Evolutionary conservation across 148 eudicot genomes (phyloP), one percentile per base, ranked within the genome.

Genomic region (Rhododendron henanense): DNA sequence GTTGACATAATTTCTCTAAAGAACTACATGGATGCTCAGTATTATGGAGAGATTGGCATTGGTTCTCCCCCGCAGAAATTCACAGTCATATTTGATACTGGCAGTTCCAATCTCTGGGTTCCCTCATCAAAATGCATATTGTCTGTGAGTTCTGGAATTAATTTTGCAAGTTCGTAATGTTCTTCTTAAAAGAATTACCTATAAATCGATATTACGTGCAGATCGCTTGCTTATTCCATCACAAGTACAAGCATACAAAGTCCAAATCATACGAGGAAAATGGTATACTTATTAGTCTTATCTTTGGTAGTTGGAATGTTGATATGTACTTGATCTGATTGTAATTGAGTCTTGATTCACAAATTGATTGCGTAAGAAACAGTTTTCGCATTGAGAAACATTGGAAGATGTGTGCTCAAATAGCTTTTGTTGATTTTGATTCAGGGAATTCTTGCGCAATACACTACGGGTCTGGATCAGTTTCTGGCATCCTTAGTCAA

Each of bases 41-140:
- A 95, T 89, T 93, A 89, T 79, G 98, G 95, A 84, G 98, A 94
- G 89, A 94, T 95, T 87, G 90, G 90, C 47, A 92, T 95, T 81
- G 98, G 98, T 8, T 83, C 95, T 33, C 98, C 98, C 10, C 94
- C 97, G 18, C 98, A 95, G 85, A 91, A 87, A 25, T 95, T 94
- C 87, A 86, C 90, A 35, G 98, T 95, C 85, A 92, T 95, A 80
- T 95, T 95, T 87, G 98, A 95, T 86, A 95, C 97, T 25, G 95
- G 96, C 79, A 95, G 97, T 85, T 95, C 98, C 86, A 93, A 93
- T 81, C 95, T 95, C 71, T 95, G 98, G 98, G 95, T 95, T 33
- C 98, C 97, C 7, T 95, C 98, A 3, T 88, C 96, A 48, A 94
- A 94, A 88, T 94, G 98, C 89, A 88, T 88, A 63, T 90, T 95